phyloP scores from a whole-genome alignment of 2,329 filamentous ascomycete species.

The Mycocentrospora acerina region DNA sequence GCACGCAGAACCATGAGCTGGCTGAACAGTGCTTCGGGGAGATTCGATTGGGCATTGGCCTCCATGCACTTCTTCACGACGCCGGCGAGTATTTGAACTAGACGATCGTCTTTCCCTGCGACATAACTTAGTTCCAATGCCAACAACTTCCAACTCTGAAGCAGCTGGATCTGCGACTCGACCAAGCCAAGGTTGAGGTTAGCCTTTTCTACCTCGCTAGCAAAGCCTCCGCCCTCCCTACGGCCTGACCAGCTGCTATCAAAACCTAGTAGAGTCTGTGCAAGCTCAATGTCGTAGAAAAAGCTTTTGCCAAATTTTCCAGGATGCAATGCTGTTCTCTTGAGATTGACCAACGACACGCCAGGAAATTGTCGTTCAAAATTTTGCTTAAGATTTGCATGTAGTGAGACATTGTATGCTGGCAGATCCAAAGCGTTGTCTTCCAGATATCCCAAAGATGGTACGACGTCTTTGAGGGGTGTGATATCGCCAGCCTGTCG shows the following conservation, averaged over 20 bases:
- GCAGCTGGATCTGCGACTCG: conserved; percentile 83
- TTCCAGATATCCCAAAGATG: conserved; percentile 76
- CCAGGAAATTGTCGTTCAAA: conserved; percentile 75
- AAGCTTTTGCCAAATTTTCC: conserved; percentile 72
- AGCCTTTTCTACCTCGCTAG: conserved; percentile 78
- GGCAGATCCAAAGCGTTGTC: conserved; percentile 76
- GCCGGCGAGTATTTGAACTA: conserved; percentile 70
- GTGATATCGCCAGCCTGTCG: conserved; percentile 71
- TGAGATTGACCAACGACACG: conserved; percentile 75
- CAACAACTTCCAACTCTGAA: conserved; percentile 87
- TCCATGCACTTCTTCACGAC: conserved; percentile 76
- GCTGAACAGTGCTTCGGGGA: conserved; percentile 79
- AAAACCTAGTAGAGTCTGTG: conserved; percentile 72
- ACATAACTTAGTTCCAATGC: conserved; percentile 78
- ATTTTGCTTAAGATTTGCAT: conserved; percentile 82
- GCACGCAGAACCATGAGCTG: conserved; percentile 74
- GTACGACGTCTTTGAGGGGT: conserved; percentile 70
- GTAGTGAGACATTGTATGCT: conserved; percentile 83
- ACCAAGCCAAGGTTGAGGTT: conserved; percentile 91
- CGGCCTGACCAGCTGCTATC: conserved; percentile 72
- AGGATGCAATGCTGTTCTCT: conserved; percentile 68
- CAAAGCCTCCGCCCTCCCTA: conserved; percentile 67
- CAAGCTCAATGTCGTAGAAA: conserved; percentile 80
- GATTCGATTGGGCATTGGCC: conserved; percentile 71
- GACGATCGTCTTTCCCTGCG: conserved; percentile 53